These are phyloP conservation scores for Leccinum variabile DNA, from an alignment of 1,284 basidiomycete species.

Conservation along the genomic window DNA sequence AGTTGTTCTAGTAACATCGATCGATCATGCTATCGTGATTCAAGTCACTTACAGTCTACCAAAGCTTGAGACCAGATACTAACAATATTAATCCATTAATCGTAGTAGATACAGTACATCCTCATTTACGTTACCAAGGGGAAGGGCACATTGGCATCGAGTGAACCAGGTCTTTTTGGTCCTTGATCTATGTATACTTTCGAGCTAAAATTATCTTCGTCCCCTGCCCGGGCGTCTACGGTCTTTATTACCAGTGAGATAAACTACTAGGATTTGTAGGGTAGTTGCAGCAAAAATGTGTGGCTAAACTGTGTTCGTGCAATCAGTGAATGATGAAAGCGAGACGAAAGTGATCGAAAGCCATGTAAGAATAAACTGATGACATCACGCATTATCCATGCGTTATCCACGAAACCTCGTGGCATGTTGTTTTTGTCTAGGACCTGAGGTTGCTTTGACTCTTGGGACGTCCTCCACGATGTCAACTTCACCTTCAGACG, in stretches of 20 bases:
- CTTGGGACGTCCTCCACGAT: conserved; percentile 37
- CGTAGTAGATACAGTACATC: too few species aligned
- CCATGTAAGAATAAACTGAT: not conserved
- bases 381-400: not conserved
- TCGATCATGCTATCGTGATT: not conserved
- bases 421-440: conserved; percentile 16
- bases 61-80: not conserved
- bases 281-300: conserved; percentile 15
- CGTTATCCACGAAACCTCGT: conserved; percentile 32
- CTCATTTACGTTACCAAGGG: not conserved
- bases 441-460: conserved; percentile 12
- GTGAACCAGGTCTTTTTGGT: not conserved
- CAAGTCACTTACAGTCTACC: not conserved
- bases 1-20: not conserved
- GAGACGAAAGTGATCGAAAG: conserved; percentile 2
- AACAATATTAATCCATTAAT: not conserved
- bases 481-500: conserved; percentile 49
- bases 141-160: not conserved
- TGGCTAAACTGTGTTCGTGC: conserved; percentile 2
- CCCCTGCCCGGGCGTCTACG: not conserved
- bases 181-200: not conserved
- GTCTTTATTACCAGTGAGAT: conserved; percentile 20
- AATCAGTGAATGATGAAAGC: conserved; percentile 6
- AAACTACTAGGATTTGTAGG: conserved; percentile 21
- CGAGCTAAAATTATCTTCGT: not conserved